A percentile compares a stretch with the other conserved stretches of the same genome.
phyloP scores from a whole-genome alignment of 2,329 filamentous ascomycete species.

The Xylariaceae sp. region DNA sequence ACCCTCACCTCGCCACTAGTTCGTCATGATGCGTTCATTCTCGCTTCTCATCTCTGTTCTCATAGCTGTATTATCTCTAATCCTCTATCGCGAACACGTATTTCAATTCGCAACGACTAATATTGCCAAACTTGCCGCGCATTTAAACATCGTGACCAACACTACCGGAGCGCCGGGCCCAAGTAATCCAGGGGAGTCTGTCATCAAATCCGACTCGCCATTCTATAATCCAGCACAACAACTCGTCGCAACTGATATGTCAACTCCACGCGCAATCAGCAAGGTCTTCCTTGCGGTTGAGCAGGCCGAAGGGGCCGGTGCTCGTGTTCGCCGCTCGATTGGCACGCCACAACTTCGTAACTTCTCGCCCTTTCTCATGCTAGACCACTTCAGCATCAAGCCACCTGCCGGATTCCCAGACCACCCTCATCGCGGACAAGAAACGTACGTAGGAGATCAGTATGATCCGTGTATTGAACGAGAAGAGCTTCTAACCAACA shows the following conservation, averaged over 20 bases:
- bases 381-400: conserved; percentile 83
- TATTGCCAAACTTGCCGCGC: conserved; percentile 21
- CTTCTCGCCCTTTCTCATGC: conserved; percentile 92
- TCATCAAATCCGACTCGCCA: conserved; percentile 18
- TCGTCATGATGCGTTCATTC: conserved; percentile 37
- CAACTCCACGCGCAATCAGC: conserved; percentile 70
- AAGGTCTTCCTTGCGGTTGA: conserved; percentile 82
- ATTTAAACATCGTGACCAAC: conserved; percentile 16
- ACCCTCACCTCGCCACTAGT: conserved; percentile 12
- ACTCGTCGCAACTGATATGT: conserved; percentile 52
- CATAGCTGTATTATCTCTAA: conserved; percentile 37
- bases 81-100: conserved; percentile 34
- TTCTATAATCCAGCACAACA: conserved; percentile 29
- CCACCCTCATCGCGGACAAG: conserved; percentile 79
- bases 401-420: conserved; percentile 87
- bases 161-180: conserved; percentile 13
- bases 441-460: conserved; percentile 42
- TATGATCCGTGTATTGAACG: not conserved
- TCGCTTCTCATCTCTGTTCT: conserved; percentile 38
- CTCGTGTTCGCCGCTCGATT: conserved; percentile 81
- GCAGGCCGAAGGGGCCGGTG: conserved; percentile 84
- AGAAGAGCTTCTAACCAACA: conserved; percentile 2
- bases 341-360: conserved; percentile 80
- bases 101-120: conserved; percentile 25
- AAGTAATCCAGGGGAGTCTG: not conserved